Evolutionary conservation across 2,329 filamentous ascomycete genomes (phyloP), one percentile per base, ranked within the genome.

Genomic region (Rhinocladiella similis): DNA sequence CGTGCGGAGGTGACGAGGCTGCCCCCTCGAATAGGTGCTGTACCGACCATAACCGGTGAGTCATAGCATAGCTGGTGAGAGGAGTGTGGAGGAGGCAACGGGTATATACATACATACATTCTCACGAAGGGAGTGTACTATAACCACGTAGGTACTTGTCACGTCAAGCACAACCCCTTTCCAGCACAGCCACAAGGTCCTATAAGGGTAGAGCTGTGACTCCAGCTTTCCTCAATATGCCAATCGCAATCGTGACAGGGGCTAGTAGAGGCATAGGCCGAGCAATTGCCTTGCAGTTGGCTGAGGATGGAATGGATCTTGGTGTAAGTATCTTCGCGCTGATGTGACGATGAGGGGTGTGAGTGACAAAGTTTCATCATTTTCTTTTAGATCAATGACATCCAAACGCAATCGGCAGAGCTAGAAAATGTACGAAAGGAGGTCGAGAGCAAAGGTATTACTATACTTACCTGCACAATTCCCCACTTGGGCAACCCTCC

Each of bases 241-340:
- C 42, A 14, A 45, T 56, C 39, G 77, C 77, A 33, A 76, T 80
- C 42, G 73, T 80, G 1, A 81, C 77, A 1, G 78, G 79, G 13
- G 74, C 73, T 7, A 77, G 75, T 16, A 68, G 78, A 59, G 77
- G 77, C 5, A 80, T 82, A 6, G 79, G 80, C 20, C 70, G 70
- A 33, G 74, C 71, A 47, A 72, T 81, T 35, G 78, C 77, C 20
- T 67, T 75, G 39, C 75, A 79, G 51, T 66, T 81, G 9, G 78
- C 77, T 12, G 68, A 68, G 10, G 52, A 54, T 45, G 52, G 52
- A 10, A 49, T 54, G 46, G 46, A 50, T 16, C n/a, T 54, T 22
- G 52, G 19, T 20, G 52, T 49, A 27, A 54, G 52, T 36, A 29
- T 14, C 7, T 18, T 39, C 3, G n/a, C n/a, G n/a, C n/a, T n/a